These are phyloP conservation scores for Knufia fluminis DNA, from an alignment of 2,329 filamentous ascomycete species.

Conservation along the genomic window DNA sequence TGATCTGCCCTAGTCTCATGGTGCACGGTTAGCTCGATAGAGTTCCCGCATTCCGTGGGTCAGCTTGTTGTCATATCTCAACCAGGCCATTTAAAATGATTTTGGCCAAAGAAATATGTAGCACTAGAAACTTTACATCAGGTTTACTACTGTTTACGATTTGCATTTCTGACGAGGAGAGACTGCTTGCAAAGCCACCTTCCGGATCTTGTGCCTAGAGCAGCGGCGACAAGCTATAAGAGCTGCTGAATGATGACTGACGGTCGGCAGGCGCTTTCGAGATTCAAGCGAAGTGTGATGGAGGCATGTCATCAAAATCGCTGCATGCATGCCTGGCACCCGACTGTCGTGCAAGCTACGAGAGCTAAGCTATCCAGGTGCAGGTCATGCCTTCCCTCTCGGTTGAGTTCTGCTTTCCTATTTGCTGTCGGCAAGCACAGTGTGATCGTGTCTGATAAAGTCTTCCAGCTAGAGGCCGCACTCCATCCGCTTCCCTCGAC, in stretches of 20 bases:
- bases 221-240: neutral
- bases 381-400: conserved; percentile 2
- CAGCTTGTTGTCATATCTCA: neutral
- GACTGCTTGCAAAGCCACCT: too few relatives aligned
- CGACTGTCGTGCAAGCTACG: neutral
- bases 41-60: neutral
- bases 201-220: too few relatives aligned
- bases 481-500: neutral
- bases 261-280: too few relatives aligned
- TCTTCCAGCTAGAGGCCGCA: neutral
- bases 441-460: neutral
- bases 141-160: too few relatives aligned
- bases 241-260: conserved; percentile 17
- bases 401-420: neutral
- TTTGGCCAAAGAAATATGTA: too few relatives aligned
- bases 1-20: neutral
- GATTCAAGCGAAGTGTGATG: neutral
- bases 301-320: neutral
- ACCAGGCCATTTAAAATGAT: too few relatives aligned
- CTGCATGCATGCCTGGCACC: conserved; percentile 5
- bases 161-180: too few relatives aligned
- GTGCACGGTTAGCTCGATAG: neutral
- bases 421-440: conserved; percentile 4
- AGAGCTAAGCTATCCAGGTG: conserved; percentile 6
- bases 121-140: too few relatives aligned